Conservation (phyloP, 495 filamentous ascomycete genomes). For the Aspergillus cavernicola region DNA sequence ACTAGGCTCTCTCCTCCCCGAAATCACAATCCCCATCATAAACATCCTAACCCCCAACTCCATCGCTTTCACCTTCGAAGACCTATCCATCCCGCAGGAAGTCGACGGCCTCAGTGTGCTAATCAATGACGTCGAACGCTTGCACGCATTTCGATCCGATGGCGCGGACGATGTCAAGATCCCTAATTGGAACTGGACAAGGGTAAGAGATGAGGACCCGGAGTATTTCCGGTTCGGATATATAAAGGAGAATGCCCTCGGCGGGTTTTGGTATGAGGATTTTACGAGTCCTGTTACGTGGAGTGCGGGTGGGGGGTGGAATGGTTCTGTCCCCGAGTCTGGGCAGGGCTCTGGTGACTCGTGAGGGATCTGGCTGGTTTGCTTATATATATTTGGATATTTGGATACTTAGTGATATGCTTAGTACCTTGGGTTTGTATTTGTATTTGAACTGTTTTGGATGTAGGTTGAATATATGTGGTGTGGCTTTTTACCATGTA, state of each 20-base stretch:
- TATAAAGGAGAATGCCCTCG: conserved; percentile 47
- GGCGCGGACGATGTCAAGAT: conserved; percentile 40
- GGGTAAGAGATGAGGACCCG: conserved; percentile 40
- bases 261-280: conserved; percentile 62
- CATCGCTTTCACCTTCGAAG: conserved; percentile 47
- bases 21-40: conserved; percentile 27
- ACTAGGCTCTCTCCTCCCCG: conserved; percentile 45
- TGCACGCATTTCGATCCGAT: conserved; percentile 38
- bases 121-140: conserved; percentile 59
- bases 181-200: conserved; percentile 29
- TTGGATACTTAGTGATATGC: no score
- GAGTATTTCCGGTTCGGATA: conserved; percentile 85
- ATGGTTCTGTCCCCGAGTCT: neutral
- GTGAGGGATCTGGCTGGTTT: neutral
- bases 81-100: conserved; percentile 21
- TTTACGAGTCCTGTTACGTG: conserved; percentile 75
- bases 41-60: conserved; percentile 29
- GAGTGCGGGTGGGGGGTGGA: conserved; percentile 48
- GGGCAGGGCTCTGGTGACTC: neutral
- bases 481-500: no score
- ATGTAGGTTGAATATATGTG: no score
- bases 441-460: no score
- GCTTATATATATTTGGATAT: neutral
- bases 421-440: no score
- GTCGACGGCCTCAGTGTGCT: conserved; percentile 55